phyloP scores from a whole-genome alignment of 306 rosid species.

The Acacia crassicarpa region DNA sequence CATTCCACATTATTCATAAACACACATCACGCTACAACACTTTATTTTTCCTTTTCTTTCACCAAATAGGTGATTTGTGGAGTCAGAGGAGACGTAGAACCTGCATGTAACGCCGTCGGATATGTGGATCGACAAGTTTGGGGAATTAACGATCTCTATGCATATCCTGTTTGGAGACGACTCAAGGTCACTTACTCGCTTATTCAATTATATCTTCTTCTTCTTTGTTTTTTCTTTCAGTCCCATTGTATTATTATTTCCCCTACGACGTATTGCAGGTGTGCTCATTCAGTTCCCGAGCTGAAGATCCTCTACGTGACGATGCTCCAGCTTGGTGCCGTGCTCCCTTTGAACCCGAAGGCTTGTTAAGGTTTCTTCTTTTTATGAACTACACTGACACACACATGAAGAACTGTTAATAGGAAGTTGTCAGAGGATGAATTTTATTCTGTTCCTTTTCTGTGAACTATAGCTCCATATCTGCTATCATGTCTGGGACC shows the following conservation, averaged over 20 bases:
- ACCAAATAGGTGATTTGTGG: slow-evolving; percentile 58
- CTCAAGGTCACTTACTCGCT: slow-evolving; percentile 41
- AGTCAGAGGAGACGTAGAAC: slow-evolving; percentile 70
- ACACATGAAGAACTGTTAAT: background rate
- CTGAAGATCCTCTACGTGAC: slow-evolving; percentile 40
- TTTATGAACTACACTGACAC: background rate
- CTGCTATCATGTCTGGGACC: slow-evolving; percentile 63
- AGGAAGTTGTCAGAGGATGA: background rate
- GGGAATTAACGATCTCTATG: slow-evolving; percentile 72
- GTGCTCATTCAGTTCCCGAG: slow-evolving; percentile 57
- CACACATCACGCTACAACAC: background rate
- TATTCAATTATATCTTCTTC: background rate
- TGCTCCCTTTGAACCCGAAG: slow-evolving; percentile 79
- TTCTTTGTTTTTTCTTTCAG: background rate
- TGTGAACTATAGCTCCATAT: slow-evolving; percentile 48
- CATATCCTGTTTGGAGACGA: slow-evolving; percentile 66
- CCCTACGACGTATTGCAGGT: slow-evolving; percentile 32
- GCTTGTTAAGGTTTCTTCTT: slow-evolving; percentile 52
- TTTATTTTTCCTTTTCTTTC: background rate
- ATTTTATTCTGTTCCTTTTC: slow-evolving; percentile 4
- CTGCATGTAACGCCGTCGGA: slow-evolving; percentile 82
- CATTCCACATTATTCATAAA: background rate
- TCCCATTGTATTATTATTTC: background rate
- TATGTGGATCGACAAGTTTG: slow-evolving; percentile 70
- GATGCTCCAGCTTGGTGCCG: slow-evolving; percentile 68